These are phyloP conservation scores for Suillus hirtellus DNA, from an alignment of 768 basidiomycete species.

Conservation along the genomic window DNA sequence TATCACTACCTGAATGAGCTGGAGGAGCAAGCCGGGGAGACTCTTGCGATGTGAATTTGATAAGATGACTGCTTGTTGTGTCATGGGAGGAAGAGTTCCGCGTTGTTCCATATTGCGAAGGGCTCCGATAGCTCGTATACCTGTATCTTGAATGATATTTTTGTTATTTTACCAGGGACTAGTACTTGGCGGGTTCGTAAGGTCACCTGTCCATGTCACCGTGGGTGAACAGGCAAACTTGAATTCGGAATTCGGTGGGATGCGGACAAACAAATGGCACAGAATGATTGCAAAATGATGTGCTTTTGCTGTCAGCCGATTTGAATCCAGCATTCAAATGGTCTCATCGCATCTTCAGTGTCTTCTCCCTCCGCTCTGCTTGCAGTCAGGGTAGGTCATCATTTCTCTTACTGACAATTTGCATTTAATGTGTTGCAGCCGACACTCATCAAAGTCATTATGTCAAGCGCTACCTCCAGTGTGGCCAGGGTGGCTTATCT, in stretches of 20 bases:
- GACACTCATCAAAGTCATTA: conserved; percentile 11
- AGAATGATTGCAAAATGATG: too few relatives aligned
- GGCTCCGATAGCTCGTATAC: background rate
- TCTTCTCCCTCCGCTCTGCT: conserved; percentile 4
- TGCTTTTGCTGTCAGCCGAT: conserved; percentile 23
- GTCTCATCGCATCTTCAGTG: background rate
- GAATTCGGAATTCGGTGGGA: conserved; percentile 22
- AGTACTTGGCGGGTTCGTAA: conserved; percentile 6
- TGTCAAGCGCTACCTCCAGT: conserved; percentile 33
- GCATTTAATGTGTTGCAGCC: background rate
- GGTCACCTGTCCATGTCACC: background rate
- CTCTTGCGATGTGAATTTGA: background rate
- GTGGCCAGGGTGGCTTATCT: conserved; percentile 74
- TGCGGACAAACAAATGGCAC: conserved; percentile 19
- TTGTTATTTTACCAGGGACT: background rate
- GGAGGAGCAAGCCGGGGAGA: conserved; percentile 16
- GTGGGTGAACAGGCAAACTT: conserved; percentile 7
- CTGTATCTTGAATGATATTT: background rate
- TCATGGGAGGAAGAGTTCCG: background rate
- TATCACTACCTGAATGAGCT: conserved; percentile 68
- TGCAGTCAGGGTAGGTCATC: conserved; percentile 12
- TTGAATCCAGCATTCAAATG: conserved; percentile 5
- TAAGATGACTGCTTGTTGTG: background rate
- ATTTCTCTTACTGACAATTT: background rate
- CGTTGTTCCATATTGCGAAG: background rate